A percentile compares a stretch with the other conserved stretches of the same genome.
Conservation (phyloP, 2,329 filamentous ascomycete species). For the Dendryphion nanum region DNA sequence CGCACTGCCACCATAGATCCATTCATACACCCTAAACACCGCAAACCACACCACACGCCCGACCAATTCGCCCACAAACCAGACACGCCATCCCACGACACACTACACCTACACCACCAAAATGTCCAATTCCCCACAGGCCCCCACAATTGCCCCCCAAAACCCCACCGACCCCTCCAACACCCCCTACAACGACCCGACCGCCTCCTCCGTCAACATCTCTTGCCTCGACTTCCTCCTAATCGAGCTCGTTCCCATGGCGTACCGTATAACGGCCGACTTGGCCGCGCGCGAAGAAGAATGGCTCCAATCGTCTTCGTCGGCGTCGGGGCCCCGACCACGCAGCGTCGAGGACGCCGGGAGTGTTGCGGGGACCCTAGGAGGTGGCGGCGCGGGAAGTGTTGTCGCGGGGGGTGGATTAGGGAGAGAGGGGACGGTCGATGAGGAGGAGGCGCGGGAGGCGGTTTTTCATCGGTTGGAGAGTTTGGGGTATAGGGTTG, state of each 20-base stretch:
- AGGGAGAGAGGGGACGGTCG: too few relatives aligned
- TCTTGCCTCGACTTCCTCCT: constrained; percentile 92
- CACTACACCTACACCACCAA: background rate
- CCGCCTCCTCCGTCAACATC: constrained; percentile 72
- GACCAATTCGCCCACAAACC: too few relatives aligned
- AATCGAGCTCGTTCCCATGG: constrained; percentile 94
- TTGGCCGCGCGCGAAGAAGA: constrained; percentile 55
- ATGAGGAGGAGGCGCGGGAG: constrained; percentile 81
- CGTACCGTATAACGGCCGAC: constrained; percentile 79
- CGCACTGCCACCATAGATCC: too few relatives aligned
- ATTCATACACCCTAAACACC: too few relatives aligned
- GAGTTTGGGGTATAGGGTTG: constrained; percentile 83
- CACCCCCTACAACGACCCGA: constrained; percentile 66
- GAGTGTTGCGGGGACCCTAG: constrained; percentile 20
- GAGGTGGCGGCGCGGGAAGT: constrained; percentile 14
- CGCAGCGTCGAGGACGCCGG: constrained; percentile 19
- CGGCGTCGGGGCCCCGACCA: constrained; percentile 2
- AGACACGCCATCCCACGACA: too few relatives aligned
- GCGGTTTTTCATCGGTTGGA: constrained; percentile 84
- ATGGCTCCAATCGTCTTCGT: constrained; percentile 18
- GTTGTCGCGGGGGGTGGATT: constrained; percentile 15
- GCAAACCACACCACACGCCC: too few relatives aligned
- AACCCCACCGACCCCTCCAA: constrained; percentile 41
- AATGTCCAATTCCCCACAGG: background rate
- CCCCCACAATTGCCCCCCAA: background rate